Evolutionary conservation across 768 basidiomycete genomes (phyloP), one percentile per base, ranked within the genome.

Genomic region (Naganishia antarctica): DNA sequence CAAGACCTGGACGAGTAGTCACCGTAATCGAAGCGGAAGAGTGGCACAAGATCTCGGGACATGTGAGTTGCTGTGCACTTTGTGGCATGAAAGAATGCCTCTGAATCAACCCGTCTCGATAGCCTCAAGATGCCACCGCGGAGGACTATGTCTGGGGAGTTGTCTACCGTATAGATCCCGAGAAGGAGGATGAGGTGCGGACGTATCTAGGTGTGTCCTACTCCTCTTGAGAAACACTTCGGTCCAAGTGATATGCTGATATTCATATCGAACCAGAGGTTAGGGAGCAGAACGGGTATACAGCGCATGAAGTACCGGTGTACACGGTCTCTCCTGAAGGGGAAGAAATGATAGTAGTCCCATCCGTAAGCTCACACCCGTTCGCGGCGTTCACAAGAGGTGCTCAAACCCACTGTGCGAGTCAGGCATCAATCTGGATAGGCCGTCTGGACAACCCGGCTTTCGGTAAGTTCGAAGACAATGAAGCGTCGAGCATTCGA

Each of bases 11-110:
- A 2, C 80, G 91, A 45, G 93, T 94, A 0, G 92, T 94, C 0
- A 97, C 92, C 0, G 81, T 97, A 2, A 81, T 96, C 9, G 87
- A 89, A 69, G 88, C 89, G 64, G 85, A 87, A 73, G 90, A 94
- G 47, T 97, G 93, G 93, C 86, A 86, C 59, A 34, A 21, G 6
- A 48, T 71, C 3, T 40, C 60, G 12, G 64, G 49, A 9, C 29
- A 69, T 18, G 76, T 77, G 58, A 63, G 76, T 43, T 12, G 69
- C n/a, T n/a, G n/a, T n/a, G n/a, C n/a, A n/a, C n/a, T n/a, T n/a
- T n/a, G n/a, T n/a, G n/a, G n/a, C n/a, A n/a, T n/a, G n/a, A n/a
- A n/a, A n/a, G n/a, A n/a, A n/a, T n/a, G n/a, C n/a, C n/a, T n/a
- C n/a, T n/a, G n/a, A n/a, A n/a, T n/a, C n/a, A n/a, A n/a, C n/a